Base-by-base conservation (phyloP, 2,329 filamentous ascomycete species). In the Delphinella strobiligena region DNA sequence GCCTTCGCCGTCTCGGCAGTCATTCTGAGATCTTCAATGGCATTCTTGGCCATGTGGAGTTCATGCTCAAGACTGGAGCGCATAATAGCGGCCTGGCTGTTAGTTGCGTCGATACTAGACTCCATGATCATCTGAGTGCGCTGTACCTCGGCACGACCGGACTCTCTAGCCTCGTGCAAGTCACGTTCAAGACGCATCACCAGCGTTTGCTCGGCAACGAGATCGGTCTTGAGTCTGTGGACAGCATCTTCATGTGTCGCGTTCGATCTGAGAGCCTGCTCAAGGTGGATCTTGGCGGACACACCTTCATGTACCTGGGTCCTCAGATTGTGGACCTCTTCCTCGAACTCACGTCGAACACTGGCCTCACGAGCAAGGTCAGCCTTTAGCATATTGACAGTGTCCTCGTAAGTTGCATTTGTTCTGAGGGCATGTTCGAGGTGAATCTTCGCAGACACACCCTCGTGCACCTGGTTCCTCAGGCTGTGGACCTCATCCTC, bases 61-160 rank as follows among this genome's bases (percentile, higher is more conserved):
- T 93, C 83, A 43, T 80, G 78, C 56, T 94, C 87, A 9, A 93
- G 73, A 52, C 89, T 82, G 34, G 82, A 77, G 38, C 86, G 81
- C 19, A 89, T 78, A 40, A 82, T 74, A 53, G 93, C 89, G 59
- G 89, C 82, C 52, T 93, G 81, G 56, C 84, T 79, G 54, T 88
- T 91, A 37, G 88, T 83, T 30, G 77, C 70, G 43, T 94, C 86
- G 24, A 95, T 67, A 54, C 95, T 85, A 10, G 74, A 72, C 57
- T 93, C 82, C 68, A 94, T 71, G 4, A 84, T 72, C 46, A 80
- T 75, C 43, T 82, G 82, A 11, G 80, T 84, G 34, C 85, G 80
- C 57, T 89, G 80, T 33, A 93, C 78, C 55, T 96, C 88, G 29
- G 76, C 73, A 31, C 80, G 77, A 41, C 78, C 86, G 36, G 78